Base-by-base conservation (phyloP, 2,329 filamentous ascomycete genomes). In the Cladophialophora exuberans region DNA sequence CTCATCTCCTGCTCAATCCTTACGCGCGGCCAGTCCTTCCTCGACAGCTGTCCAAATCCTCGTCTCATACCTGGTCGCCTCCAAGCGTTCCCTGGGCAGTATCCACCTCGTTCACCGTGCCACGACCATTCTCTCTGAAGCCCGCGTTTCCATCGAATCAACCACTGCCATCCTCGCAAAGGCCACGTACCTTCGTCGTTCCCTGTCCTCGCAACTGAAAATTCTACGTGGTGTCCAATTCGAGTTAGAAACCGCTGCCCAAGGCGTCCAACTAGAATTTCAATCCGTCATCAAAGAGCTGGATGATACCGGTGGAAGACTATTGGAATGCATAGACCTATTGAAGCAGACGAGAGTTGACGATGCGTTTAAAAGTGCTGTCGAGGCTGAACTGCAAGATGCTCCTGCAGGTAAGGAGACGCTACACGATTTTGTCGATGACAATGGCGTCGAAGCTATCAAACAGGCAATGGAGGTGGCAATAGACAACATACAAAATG, bases 41-140 rank as follows among this genome's bases (percentile, higher is more conserved):
- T 44, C 44, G 26, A 48, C 49, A 2, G 54, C 61, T 10, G 46
- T 96, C 66, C 90, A 96, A 64, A 85, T 84, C 20, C 84, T 97
- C 38, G 89, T 97, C 52, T 83, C 85, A 49, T 86, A 96, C 73
- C 86, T 97, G 30, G 84, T 97, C 35, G 86, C 88, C 25, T 89
- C 93, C 6, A 97, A 97, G 70, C 85, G 90, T 39, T 92, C 92
- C 1, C 81, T 97, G 3, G 89, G 88, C 13, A 90, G 90, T 9
- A 91, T 95, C 70, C 84, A 80, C 36, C 85, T 89, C 57, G 90
- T 97, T 47, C 86, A 89, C 69, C 88, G 89, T 56, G 92, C 91
- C 62, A 92, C 94, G 68, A 88, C 95, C 66, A 85, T 97, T 52
- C 88, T 94, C 39, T 90, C 84, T 17, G 79, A 83, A 11, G 90